These are phyloP conservation scores for Globisporangium spiculum DNA, from an alignment of 352 stramenopile genomes.

Conservation along the genomic window DNA sequence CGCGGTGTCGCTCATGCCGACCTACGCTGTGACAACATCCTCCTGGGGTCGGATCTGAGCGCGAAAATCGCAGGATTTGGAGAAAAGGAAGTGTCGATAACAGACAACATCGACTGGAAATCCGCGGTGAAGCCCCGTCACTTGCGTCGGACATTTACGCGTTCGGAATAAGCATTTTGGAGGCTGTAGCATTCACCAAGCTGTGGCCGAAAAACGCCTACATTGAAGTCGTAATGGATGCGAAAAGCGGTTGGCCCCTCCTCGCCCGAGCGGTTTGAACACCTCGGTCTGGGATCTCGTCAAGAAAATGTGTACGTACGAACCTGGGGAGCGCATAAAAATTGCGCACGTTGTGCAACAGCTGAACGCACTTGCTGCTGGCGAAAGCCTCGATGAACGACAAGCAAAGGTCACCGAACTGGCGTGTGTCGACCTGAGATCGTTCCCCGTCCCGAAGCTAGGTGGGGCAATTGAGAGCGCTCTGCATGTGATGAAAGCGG, in stretches of 20 bases:
- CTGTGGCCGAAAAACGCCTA: neutral
- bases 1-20: constrained; percentile 19
- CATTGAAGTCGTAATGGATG: neutral
- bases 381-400: neutral
- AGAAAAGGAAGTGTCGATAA: constrained; percentile 2
- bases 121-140: constrained; percentile 12
- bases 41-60: constrained; percentile 14
- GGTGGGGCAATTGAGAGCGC: neutral
- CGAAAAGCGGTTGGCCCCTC: neutral
- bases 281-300: constrained; percentile 5
- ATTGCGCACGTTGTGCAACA: constrained; percentile 13
- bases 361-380: neutral
- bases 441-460: neutral
- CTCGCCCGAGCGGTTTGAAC: neutral
- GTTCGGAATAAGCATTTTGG: constrained; percentile 23
- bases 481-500: neutral
- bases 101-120: constrained; percentile 8
- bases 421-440: neutral
- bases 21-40: constrained; percentile 10
- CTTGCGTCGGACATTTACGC: constrained; percentile 28
- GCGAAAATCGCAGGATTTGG: constrained; percentile 18
- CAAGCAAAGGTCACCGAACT: neutral
- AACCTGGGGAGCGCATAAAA: constrained; percentile 11
- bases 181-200: constrained; percentile 9
- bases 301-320: constrained; percentile 13